Evolutionary conservation across 2,329 filamentous ascomycete species (phyloP).

Genomic region (Aspergillus sp.): DNA sequence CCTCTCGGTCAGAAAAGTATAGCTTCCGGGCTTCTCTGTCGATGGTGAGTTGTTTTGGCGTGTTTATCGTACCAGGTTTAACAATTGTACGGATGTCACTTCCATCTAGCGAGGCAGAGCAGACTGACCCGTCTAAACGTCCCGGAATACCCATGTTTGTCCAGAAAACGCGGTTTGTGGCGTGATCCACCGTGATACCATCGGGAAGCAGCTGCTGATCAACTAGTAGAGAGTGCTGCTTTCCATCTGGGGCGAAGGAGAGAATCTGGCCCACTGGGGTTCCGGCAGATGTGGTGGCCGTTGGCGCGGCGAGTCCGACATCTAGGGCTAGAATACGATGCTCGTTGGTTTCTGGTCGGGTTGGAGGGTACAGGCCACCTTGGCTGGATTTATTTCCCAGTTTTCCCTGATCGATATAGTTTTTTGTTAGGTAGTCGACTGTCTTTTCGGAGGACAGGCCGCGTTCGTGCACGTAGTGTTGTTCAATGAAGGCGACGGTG

Average conservation of each 20-base stretch:
- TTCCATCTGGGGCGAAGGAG: constrained; percentile 11
- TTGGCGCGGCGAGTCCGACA: constrained; percentile 23
- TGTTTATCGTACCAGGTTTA: constrained; percentile 47
- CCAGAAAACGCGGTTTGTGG: constrained; percentile 47
- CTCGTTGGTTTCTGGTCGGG: not conserved
- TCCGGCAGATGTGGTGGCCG: constrained; percentile 13
- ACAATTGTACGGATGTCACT: constrained; percentile 46
- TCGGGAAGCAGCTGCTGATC: constrained; percentile 40
- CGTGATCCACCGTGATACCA: constrained; percentile 44
- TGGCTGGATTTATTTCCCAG: constrained; percentile 39
- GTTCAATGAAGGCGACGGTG: constrained; percentile 54
- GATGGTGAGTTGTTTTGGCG: constrained; percentile 46
- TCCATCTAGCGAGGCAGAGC: constrained; percentile 50
- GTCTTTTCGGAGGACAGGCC: constrained; percentile 37
- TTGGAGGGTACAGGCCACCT: constrained; percentile 42
- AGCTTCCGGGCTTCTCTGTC: constrained; percentile 29
- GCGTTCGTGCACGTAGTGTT: constrained; percentile 53
- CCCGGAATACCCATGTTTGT: constrained; percentile 50
- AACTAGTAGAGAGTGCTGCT: constrained; percentile 13
- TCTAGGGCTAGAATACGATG: constrained; percentile 22
- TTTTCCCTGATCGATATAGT: constrained; percentile 49
- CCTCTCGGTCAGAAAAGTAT: constrained; percentile 49
- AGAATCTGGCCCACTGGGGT: not conserved
- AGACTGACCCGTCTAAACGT: constrained; percentile 44
- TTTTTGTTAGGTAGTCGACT: constrained; percentile 46